These are phyloP conservation scores for Spizellomyces punctatus DNA, from an alignment of 192 early-diverging fungal species.

Conservation along the genomic window DNA sequence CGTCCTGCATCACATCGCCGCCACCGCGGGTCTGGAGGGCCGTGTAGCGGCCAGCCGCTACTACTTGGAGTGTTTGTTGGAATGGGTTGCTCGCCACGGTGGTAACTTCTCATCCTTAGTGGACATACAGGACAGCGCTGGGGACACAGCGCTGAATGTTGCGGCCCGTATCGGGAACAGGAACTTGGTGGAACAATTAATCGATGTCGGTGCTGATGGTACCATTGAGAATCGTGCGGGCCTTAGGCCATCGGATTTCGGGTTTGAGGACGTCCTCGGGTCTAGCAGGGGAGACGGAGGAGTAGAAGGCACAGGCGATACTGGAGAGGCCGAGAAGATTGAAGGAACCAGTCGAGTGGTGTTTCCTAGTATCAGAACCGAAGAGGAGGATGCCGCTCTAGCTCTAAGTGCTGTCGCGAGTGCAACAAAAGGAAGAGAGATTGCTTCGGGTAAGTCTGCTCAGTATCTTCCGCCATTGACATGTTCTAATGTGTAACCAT, in stretches of 20 bases:
- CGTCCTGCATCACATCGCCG: conserved; percentile 88
- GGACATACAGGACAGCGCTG: conserved; percentile 69
- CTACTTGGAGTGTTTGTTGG: conserved; percentile 87
- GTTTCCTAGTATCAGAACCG: conserved; percentile 32
- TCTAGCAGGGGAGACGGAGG: background rate
- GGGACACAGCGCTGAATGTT: conserved; percentile 86
- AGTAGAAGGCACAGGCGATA: background rate
- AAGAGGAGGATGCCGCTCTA: conserved; percentile 26
- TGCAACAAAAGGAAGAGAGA: conserved; percentile 23
- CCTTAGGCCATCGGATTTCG: conserved; percentile 73
- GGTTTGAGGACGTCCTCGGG: conserved; percentile 31
- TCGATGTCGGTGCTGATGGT: conserved; percentile 73
- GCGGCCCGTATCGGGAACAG: conserved; percentile 80
- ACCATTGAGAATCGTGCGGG: conserved; percentile 76
- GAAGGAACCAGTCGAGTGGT: conserved; percentile 21
- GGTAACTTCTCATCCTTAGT: conserved; percentile 53
- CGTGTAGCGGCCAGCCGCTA: conserved; percentile 77
- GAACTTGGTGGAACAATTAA: conserved; percentile 71
- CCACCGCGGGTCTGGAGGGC: conserved; percentile 69
- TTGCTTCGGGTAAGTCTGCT: conserved; percentile 18
- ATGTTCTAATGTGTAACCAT: background rate
- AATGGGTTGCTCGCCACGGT: conserved; percentile 57
- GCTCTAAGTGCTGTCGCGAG: conserved; percentile 22
- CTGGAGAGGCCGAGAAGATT: background rate
- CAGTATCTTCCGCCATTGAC: background rate